Conservation (phyloP, 2,329 filamentous ascomycete species). For the Dryadomyces quercus-mongolicae region DNA sequence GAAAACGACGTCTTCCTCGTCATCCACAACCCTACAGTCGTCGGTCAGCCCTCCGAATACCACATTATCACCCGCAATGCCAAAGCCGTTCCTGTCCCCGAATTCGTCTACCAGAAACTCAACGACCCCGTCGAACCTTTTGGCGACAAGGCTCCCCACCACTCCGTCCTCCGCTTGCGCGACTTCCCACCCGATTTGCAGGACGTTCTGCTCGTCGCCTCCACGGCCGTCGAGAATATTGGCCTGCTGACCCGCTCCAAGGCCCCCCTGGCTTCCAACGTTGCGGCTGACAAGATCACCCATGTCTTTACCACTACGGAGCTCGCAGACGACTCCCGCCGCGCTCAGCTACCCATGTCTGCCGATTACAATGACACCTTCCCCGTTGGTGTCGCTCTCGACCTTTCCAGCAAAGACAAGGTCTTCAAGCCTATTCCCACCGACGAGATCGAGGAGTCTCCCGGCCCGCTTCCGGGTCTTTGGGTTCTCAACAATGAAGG, state of each 20-base stretch:
- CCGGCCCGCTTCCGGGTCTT: slow-evolving; percentile 69
- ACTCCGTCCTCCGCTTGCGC: slow-evolving; percentile 65
- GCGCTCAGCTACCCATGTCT: slow-evolving; percentile 64
- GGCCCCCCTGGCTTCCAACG: slow-evolving; percentile 49
- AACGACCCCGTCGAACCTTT: slow-evolving; percentile 64
- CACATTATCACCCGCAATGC: slow-evolving; percentile 64
- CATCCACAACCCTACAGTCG: slow-evolving; percentile 58
- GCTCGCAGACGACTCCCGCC: slow-evolving; percentile 59
- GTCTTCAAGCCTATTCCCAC: slow-evolving; percentile 66
- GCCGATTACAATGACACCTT: slow-evolving; percentile 58
- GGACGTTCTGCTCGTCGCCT: slow-evolving; percentile 72
- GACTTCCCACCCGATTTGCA: slow-evolving; percentile 71
- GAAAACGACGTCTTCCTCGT: slow-evolving; percentile 77
- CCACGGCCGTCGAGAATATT: slow-evolving; percentile 68
- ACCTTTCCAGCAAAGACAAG: slow-evolving; percentile 72
- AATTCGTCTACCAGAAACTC: slow-evolving; percentile 63
- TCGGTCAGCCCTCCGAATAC: slow-evolving; percentile 56
- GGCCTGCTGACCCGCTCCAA: slow-evolving; percentile 67
- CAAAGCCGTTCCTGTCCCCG: slow-evolving; percentile 27
- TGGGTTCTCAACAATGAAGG: slow-evolving; percentile 85
- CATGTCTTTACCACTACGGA: slow-evolving; percentile 64
- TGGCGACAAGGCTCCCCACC: slow-evolving; percentile 56
- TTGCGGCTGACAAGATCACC: slow-evolving; percentile 44
- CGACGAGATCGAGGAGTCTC: slow-evolving; percentile 68
- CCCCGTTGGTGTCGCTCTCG: slow-evolving; percentile 67